Evolutionary conservation across 306 rosid genomes (phyloP), one percentile per base, ranked within the genome.

Genomic region (Corylus americana): DNA sequence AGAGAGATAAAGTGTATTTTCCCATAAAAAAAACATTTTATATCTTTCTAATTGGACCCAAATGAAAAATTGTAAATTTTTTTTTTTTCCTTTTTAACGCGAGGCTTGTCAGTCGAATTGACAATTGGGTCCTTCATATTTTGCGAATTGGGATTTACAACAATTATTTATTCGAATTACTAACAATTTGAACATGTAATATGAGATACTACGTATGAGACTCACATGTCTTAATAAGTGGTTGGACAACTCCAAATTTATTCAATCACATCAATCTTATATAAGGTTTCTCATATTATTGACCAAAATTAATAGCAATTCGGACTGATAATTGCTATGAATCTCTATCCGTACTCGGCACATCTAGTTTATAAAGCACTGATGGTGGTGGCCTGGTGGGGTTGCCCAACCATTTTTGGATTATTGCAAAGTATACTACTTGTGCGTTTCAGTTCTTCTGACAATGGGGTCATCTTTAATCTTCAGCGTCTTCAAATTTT

Each of bases 391-490:
- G 25, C 25, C 25, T 22, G 25, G 25, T 70, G 72, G 64, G 71
- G 75, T 55, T 18, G 77, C 35, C 48, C 49, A 2, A 44, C 68
- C 48, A 57, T 76, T 75, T 74, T 48, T 44, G 70, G 71, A 63
- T 68, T 49, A 68, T 27, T 48, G 31, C 37, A 29, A 58, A 13
- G 20, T 7, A 2, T 69, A 14, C 45, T 71, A 63, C 78, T 51
- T 49, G 45, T 69, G 78, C 37, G 39, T 14, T 29, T 47, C 78
- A 50, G 55, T 61, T 39, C 66, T 42, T 58, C 78, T 59, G 80
- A 70, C 86, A 49, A 53, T 18, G 71, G 71, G 7, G 42, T 70
- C 42, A 42, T 74, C 22, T 54, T 70, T 79, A 39, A 31, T 69
- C 50, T 48, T 78, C 55, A 4, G 73, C 39, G 22, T 81, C 49